phyloP scores from a whole-genome alignment of 2,329 filamentous ascomycete species.

The Xylariaceae sp. region DNA sequence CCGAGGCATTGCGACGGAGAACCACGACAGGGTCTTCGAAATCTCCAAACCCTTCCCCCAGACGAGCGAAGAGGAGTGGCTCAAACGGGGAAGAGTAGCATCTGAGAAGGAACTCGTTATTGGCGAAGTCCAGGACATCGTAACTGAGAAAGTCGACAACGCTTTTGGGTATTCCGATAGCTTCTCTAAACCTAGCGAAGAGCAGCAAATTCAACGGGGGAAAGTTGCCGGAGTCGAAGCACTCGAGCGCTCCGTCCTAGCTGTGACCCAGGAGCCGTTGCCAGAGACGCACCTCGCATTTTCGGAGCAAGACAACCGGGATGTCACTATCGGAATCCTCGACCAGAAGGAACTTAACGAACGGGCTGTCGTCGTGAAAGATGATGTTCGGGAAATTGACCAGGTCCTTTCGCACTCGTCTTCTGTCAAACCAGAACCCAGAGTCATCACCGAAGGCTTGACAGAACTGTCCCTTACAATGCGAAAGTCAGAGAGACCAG shows the following conservation, averaged over 20 bases:
- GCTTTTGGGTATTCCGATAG: too few species aligned
- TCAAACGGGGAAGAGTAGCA: too few species aligned
- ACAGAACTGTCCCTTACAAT: conserved; percentile 25
- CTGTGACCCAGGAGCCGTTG: conserved; percentile 18
- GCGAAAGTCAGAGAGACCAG: conserved; percentile 27
- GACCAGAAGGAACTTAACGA: conserved; percentile 39
- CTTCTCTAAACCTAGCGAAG: conserved; percentile 18
- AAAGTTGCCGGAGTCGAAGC: conserved; percentile 33
- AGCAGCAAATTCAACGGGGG: conserved; percentile 36
- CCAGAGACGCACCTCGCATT: conserved; percentile 18
- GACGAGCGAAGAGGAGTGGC: too few species aligned
- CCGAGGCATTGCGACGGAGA: too few species aligned
- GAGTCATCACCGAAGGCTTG: conserved; percentile 23
- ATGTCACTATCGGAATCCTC: conserved; percentile 19
- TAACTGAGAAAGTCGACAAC: too few species aligned
- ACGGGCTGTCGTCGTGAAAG: conserved; percentile 38
- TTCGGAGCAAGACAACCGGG: conserved; percentile 32
- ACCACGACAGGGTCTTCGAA: too few species aligned
- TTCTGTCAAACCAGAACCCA: conserved; percentile 22
- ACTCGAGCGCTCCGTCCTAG: conserved; percentile 24
- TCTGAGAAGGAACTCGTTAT: too few species aligned
- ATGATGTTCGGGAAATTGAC: conserved; percentile 25
- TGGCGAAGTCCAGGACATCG: too few species aligned
- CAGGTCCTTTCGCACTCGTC: conserved; percentile 10
- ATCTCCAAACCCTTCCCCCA: too few species aligned